Conservation (phyloP, 768 basidiomycete species). For the Vararia minispora region DNA sequence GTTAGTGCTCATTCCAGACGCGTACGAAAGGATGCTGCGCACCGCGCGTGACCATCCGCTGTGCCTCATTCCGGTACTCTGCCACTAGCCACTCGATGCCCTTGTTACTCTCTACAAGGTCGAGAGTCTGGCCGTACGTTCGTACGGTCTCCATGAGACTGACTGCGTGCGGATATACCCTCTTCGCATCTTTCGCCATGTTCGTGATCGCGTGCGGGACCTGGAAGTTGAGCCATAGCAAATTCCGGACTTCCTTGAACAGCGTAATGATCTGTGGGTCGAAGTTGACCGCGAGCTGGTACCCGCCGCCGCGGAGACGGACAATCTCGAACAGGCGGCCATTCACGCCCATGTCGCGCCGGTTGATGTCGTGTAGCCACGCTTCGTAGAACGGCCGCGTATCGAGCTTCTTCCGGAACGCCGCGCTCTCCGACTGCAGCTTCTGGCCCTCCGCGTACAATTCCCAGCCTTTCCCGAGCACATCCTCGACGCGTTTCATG, state of each 20-base stretch:
- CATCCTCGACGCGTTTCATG: constrained; percentile 99
- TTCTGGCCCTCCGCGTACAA: constrained; percentile 99
- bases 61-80: constrained; percentile 86
- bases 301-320: constrained; percentile 57
- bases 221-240: constrained; percentile 92
- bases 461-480: constrained; percentile 97
- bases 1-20: background rate
- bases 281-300: constrained; percentile 91
- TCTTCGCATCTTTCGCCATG: constrained; percentile 97
- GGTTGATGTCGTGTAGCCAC: constrained; percentile 92
- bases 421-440: constrained; percentile 80
- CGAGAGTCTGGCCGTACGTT: constrained; percentile 92
- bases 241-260: constrained; percentile 95
- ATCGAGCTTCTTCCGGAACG: constrained; percentile 94
- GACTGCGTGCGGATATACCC: constrained; percentile 97
- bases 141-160: constrained; percentile 98
- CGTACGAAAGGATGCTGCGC: constrained; percentile 15
- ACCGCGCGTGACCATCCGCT: constrained; percentile 90
- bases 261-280: constrained; percentile 97
- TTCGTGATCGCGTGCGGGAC: constrained; percentile 92
- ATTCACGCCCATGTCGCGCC: constrained; percentile 83
- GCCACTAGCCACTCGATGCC: constrained; percentile 93
- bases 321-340: constrained; percentile 92
- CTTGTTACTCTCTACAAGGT: constrained; percentile 81
- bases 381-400: constrained; percentile 91